Percentiles rank a stretch among this genome's conserved stretches.
Conservation (phyloP, 805 yeast genomes). For the Cyberlindnera samutprakarnensis region DNA sequence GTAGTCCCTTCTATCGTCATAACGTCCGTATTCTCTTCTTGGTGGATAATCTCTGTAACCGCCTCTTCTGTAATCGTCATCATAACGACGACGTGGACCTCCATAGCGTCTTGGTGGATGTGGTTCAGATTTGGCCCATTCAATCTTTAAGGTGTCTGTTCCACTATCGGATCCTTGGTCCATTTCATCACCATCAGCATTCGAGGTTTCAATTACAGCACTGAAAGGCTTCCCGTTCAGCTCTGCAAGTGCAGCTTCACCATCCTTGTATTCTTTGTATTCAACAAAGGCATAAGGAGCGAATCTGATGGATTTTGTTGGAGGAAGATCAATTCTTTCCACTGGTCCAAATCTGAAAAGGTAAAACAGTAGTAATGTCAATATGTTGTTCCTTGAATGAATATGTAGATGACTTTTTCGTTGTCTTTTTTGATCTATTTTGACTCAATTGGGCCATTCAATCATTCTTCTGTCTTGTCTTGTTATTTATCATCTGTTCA, state of each 20-base stretch:
- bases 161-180: background rate
- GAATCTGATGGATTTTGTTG: slow-evolving; percentile 52
- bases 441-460: too few species aligned
- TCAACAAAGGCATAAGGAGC: slow-evolving; percentile 61
- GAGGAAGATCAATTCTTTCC: slow-evolving; percentile 54
- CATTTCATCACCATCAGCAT: slow-evolving; percentile 26
- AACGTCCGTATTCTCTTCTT: slow-evolving; percentile 14
- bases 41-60: slow-evolving; percentile 14
- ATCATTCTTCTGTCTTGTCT: too few species aligned
- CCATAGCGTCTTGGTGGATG: slow-evolving; percentile 22
- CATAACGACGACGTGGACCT: slow-evolving; percentile 11
- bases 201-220: slow-evolving; percentile 30
- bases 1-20: slow-evolving; percentile 7
- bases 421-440: too few species aligned
- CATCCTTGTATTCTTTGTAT: slow-evolving; percentile 42
- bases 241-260: slow-evolving; percentile 41
- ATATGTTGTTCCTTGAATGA: slow-evolving; percentile 1
- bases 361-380: slow-evolving; percentile 1
- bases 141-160: slow-evolving; percentile 35
- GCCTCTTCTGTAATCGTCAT: slow-evolving; percentile 13
- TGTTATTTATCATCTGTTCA: too few species aligned
- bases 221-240: slow-evolving; percentile 38
- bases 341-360: slow-evolving; percentile 43
- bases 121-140: slow-evolving; percentile 51
- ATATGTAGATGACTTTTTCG: too few species aligned